Evolutionary conservation across 2,329 filamentous ascomycete genomes (phyloP), one percentile per base, ranked within the genome.

Genomic region (Scopulariopsis brevicaulis): DNA sequence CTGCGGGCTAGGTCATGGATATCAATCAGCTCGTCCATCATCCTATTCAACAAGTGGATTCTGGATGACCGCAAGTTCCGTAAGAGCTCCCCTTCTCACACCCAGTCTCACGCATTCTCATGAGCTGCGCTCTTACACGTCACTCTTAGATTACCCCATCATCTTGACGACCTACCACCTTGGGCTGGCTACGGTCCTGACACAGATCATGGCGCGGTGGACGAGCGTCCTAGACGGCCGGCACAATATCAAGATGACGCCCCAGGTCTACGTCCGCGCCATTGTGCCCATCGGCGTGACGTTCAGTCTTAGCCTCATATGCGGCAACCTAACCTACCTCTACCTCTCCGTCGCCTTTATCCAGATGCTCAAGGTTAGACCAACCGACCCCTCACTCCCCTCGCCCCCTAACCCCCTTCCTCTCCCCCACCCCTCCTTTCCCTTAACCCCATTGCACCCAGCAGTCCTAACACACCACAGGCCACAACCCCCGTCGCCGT

Each of bases 41-140:
- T 99, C 71, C 80, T 99, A 62, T 97, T 96, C 86, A 97, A 99
- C 85, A 99, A 99, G 83, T 96, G 90, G 84, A 90, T 99, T 67
- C 82, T 97, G 62, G 86, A 93, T 67, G 92, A 87, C 46, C 81
- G 87, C 62, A 81, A 89, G 62, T 96, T 96, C 78, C 82, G 73
- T 75, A 73, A 64, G 73, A n/a, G 55, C 40, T 50, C 6, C 8
- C 37, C 18, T 22, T 11, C 3, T 24, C 20, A 15, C 12, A 43
- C 34, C 35, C 40, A n/a, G 18, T 2, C 3, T 14, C n/a, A 12
- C 15, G 4, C 15, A 3, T 14, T 53, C 51, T 20, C 22, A 24
- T 56, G 20, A n/a, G 40, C 2, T 18, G 15, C 14, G 15, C 20
- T 22, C 50, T 57, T 53, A 46, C 24, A 28, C 53, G 48, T 34